Base-by-base conservation (phyloP, 352 stramenopile genomes). In the Pythium volutum region DNA sequence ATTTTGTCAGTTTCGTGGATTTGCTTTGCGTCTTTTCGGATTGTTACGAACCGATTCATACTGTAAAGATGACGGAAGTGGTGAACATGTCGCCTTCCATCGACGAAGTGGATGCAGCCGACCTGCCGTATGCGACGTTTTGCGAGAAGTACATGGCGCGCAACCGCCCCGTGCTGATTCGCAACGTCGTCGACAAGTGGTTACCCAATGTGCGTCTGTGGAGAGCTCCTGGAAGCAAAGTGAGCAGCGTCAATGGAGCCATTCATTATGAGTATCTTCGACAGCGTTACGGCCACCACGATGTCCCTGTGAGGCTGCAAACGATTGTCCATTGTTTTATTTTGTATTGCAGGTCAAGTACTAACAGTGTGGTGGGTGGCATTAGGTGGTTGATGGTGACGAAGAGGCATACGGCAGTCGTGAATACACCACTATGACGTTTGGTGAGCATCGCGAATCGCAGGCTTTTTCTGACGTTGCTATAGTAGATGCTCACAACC, bases 131-230 rank as follows among this genome's bases (percentile, higher is more conserved):
- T 55, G 73, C 75, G 16, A 77, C 62, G 31, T 93, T 95, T 66
- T 93, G 84, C 66, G 56, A 62, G 45, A 71, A 56, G n/a, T 95
- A 88, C 66, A 87, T 93, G 74, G 69, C 69, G 26, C 55, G 49
- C 8, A 95, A 93, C 57, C 68, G 67, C 11, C 86, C 86, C 9
- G 80, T 95, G 31, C 67, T 88, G 34, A 73, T 95, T 51, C 69
- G 64, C 18, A 89, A 91, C 20, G 73, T 91, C 26, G 67, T 76
- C 20, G 23, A 41, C 20, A 39, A 58, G 27, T 84, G 75, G 74
- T 75, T 78, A 18, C n/a, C 52, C 65, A 55, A 65, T 38, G 52
- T 54, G 36, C 31, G 38, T 16, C 15, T 25, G 8, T 75, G 68
- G 74, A 34, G 39, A n/a, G 25, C 18, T 25, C 3, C 45, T 51